Evolutionary conservation across 345 rosid species (phyloP), one percentile per base, ranked within the genome.

Genomic region (Fremontodendron californicum): DNA sequence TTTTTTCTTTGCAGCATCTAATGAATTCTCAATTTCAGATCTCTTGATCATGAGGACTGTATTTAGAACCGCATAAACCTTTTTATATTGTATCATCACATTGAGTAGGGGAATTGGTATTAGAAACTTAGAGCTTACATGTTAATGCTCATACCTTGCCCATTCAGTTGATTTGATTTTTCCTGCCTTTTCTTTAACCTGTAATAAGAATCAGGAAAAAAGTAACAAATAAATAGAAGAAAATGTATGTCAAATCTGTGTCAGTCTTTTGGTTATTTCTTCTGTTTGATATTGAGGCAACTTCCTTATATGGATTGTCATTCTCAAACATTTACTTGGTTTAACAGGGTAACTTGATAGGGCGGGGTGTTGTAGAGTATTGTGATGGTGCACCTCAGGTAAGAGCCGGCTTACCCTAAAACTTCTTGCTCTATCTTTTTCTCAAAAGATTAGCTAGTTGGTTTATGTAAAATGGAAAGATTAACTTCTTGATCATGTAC

Each of bases 281-380:
- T 3, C 42, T 15, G 9, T 77, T 77, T 78, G 62, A 52, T 49
- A 15, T 27, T 29, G 6, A 27, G 55, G 5, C 9, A 66, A 23
- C 13, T 55, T 23, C n/a, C 25, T 37, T 60, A 6, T 45, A 1
- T 9, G 2, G 27, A 63, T 52, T 75, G 43, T 58, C 27, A 37
- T 72, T 37, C 52, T 74, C 33, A 49, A 37, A 13, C 15, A 12
- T 51, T 75, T 76, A 3, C 35, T 43, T 71, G 21, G 33, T 71
- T 71, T 73, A 60, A 81, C 93, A 95, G 98, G 99, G 99, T 19
- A 96, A 91, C 80, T 85, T 96, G 80, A 94, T 96, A 51, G 99
- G 88, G 33, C 91, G 97, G 62, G 99, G 94, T 9, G 89, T 96
- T 60, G 60, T 93, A 43, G 93, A 96, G 89, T 90, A 90, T 77